phyloP scores from a whole-genome alignment of 495 filamentous ascomycete species.

The Schizothecium vesticola region DNA sequence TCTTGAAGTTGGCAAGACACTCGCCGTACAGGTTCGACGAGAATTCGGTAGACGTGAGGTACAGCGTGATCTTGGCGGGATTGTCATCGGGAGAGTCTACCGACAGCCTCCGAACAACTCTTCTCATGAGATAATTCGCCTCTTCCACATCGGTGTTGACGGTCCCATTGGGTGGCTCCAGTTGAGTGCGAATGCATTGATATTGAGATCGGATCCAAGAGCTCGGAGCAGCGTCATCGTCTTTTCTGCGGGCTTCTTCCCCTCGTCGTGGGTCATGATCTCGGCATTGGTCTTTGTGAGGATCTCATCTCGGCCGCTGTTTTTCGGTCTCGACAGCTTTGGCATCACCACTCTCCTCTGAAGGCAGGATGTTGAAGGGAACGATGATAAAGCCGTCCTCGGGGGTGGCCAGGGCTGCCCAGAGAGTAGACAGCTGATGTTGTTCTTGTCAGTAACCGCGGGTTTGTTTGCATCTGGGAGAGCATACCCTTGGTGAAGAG shows the following conservation, averaged over 20 bases:
- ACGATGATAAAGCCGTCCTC: slow-evolving; percentile 33
- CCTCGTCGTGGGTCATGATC: slow-evolving; percentile 21
- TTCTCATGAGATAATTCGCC: slow-evolving; percentile 44
- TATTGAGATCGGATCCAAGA: slow-evolving; percentile 43
- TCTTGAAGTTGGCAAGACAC: slow-evolving; percentile 21
- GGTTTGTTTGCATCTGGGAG: neutral
- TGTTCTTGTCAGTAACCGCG: neutral
- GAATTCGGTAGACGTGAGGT: slow-evolving; percentile 43
- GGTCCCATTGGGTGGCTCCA: slow-evolving; percentile 32
- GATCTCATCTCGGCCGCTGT: slow-evolving; percentile 31
- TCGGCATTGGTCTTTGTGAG: slow-evolving; percentile 32
- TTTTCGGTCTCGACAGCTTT: slow-evolving; percentile 31
- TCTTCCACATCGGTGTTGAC: slow-evolving; percentile 45
- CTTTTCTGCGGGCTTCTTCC: slow-evolving; percentile 4
- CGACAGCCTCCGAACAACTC: slow-evolving; percentile 38
- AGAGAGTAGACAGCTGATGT: slow-evolving; percentile 38
- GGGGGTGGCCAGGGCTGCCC: slow-evolving; percentile 33
- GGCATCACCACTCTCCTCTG: slow-evolving; percentile 24
- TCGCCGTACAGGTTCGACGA: slow-evolving; percentile 34
- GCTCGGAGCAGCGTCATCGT: slow-evolving; percentile 32
- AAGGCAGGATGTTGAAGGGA: slow-evolving; percentile 41
- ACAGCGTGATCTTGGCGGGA: slow-evolving; percentile 34
- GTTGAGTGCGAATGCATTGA: slow-evolving; percentile 46
- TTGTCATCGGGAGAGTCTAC: slow-evolving; percentile 35
- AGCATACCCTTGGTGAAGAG: slow-evolving; percentile 31